Conservation (phyloP, 2,329 filamentous ascomycete genomes). For the Aspergillus sp. region DNA sequence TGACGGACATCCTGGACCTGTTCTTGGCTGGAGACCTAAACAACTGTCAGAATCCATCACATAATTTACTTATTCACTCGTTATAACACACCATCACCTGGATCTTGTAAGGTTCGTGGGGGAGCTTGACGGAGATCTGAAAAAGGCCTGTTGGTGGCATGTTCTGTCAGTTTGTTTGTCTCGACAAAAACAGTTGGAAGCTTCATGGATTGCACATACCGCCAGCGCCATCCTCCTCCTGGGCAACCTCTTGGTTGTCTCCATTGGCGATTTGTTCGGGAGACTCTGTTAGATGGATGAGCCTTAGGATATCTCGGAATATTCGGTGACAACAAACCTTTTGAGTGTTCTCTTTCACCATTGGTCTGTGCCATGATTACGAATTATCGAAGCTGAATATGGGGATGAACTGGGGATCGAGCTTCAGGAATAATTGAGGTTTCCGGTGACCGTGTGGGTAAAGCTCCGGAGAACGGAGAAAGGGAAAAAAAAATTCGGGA, state of each 20-base stretch:
- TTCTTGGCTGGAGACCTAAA: slow-evolving; percentile 83
- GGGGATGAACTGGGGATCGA: neutral
- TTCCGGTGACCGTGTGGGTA: neutral
- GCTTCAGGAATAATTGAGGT: neutral
- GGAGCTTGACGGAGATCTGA: slow-evolving; percentile 76
- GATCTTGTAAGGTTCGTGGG: slow-evolving; percentile 75
- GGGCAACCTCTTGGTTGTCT: slow-evolving; percentile 31
- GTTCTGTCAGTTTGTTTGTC: neutral
- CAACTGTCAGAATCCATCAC: slow-evolving; percentile 10
- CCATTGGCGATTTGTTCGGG: slow-evolving; percentile 38
- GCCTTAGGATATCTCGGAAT: slow-evolving; percentile 11
- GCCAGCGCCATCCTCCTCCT: slow-evolving; percentile 37
- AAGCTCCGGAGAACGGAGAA: slow-evolving; percentile 13
- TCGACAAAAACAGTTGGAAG: no score
- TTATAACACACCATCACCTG: slow-evolving; percentile 72
- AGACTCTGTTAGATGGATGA: slow-evolving; percentile 31
- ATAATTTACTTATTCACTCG: slow-evolving; percentile 18
- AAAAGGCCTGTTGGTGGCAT: slow-evolving; percentile 52
- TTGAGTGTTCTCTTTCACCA: slow-evolving; percentile 40
- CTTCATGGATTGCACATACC: slow-evolving; percentile 26
- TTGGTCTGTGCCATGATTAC: slow-evolving; percentile 42
- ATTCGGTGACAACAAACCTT: slow-evolving; percentile 30
- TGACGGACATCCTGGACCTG: slow-evolving; percentile 97
- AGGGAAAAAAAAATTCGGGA: slow-evolving; percentile 13
- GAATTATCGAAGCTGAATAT: slow-evolving; percentile 11